Evolutionary conservation across 1,139 yeast genomes (phyloP), one percentile per base, ranked within the genome.

Genomic region (Tardiomyces digboiensis): DNA sequence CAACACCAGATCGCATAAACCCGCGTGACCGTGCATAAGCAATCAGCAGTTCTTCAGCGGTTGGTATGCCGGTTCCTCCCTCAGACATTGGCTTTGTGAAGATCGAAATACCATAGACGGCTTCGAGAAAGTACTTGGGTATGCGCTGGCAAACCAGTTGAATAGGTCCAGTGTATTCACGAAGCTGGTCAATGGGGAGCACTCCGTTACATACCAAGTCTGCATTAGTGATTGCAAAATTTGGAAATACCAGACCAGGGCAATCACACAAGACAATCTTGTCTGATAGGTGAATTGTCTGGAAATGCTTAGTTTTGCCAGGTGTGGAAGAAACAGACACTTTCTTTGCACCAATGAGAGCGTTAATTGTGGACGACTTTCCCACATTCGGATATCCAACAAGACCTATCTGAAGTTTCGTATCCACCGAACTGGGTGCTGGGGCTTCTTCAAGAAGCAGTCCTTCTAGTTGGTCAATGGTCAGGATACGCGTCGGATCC

Each of bases 261-360:
- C 99, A 93, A 74, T 93, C 99, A 67, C 98, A 91, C 44, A 93
- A 72, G 53, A 87, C 74, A 7, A 91, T 94, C 39, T 82, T 74
- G 42, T 83, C 84, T 0, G 96, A 80, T 40, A 93, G 74, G 58
- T 81, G 78, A 50, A 93, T 87, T 2, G 99, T 93, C 70, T 93
- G 99, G 74, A 93, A 93, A 72, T 93, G 99, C 64, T 93, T 93
- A 16, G 99, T 93, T 64, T 93, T 93, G 70, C 99, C 99, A 6
- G 99, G 99, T 0, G 98, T 93, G 1, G 98, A 75, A 2, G 98
- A 91, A 36, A 93, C 98, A 1, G 97, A 88, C 12, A 93, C 99
- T 61, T 87, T 89, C 61, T 93, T 93, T 21, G 97, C 80, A 19
- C 98, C 98, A 42, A 91, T 93, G 42, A 93, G 73, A 0, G 97